These are phyloP conservation scores for Trypanosoma vivax DNA, from an alignment of 208 protist genomes.

Conservation along the genomic window DNA sequence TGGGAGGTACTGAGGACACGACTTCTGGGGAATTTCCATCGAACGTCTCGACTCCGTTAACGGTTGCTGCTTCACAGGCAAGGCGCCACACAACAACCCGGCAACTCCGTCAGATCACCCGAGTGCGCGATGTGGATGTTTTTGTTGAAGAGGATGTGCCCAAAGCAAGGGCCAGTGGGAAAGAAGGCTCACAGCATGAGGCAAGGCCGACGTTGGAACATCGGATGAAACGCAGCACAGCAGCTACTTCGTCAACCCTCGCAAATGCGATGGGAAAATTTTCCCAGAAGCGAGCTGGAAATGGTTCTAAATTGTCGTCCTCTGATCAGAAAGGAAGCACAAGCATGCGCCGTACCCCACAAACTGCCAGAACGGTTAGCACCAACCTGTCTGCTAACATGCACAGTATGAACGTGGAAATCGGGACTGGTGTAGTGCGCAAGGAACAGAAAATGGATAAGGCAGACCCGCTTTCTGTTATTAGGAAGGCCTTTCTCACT, in stretches of 20 bases:
- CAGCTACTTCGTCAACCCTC: too few species aligned
- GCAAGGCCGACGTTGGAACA: background rate
- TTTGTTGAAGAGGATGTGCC: conserved; percentile 8
- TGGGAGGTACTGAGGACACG: background rate
- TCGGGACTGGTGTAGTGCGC: background rate
- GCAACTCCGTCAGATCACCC: background rate
- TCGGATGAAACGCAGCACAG: too few species aligned
- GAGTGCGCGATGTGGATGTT: conserved; percentile 11
- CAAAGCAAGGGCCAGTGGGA: background rate
- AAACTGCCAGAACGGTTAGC: too few species aligned
- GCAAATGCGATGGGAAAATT: too few species aligned
- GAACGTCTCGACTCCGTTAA: background rate
- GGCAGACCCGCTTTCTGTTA: too few species aligned
- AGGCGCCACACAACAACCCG: background rate
- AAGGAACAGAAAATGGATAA: background rate
- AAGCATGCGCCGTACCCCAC: too few species aligned
- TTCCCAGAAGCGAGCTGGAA: too few species aligned
- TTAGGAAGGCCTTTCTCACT: too few species aligned
- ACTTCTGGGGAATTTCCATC: background rate
- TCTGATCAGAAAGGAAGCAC: too few species aligned
- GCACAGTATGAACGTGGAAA: background rate
- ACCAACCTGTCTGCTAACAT: too few species aligned
- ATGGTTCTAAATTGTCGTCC: too few species aligned
- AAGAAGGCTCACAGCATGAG: too few species aligned
- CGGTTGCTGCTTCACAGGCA: background rate